Percentiles rank a stretch among this genome's conserved stretches.
Evolutionary conservation across 2,329 filamentous ascomycete species (phyloP).

Genomic region (Apiospora koreana): DNA sequence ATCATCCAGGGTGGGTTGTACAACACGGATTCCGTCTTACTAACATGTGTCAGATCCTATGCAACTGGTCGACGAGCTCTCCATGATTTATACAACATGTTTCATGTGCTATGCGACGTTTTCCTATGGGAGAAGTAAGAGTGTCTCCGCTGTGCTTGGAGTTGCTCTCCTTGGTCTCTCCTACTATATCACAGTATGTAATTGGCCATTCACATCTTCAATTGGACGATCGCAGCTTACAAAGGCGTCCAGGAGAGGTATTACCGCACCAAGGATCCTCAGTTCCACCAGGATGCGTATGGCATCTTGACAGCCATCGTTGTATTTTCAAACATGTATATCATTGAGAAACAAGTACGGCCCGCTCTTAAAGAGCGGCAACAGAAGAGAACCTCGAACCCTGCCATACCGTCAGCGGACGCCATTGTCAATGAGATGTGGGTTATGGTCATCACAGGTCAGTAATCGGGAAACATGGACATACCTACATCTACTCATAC

Average conservation of each 20-base stretch:
- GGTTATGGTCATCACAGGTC: constrained; percentile 65
- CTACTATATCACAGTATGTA: constrained; percentile 72
- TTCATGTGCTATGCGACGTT: constrained; percentile 68
- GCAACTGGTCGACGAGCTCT: constrained; percentile 61
- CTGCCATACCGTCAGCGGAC: constrained; percentile 27
- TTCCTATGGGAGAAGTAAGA: constrained; percentile 61
- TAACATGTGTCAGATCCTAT: constrained; percentile 48
- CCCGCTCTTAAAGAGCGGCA: constrained; percentile 47
- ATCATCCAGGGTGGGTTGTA: not conserved
- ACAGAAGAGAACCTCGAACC: constrained; percentile 46
- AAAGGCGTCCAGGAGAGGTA: constrained; percentile 52
- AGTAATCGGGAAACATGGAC: constrained; percentile 14
- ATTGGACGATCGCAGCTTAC: not conserved
- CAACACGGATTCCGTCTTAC: not conserved
- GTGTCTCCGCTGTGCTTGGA: constrained; percentile 55
- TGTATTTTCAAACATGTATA: constrained; percentile 72
- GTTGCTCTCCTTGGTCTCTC: constrained; percentile 55
- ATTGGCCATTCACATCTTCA: not conserved
- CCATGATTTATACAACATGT: constrained; percentile 62
- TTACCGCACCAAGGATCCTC: constrained; percentile 77
- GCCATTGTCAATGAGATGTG: constrained; percentile 65
- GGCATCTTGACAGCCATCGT: constrained; percentile 70
- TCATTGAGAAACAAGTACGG: constrained; percentile 60
- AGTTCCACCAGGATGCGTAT: constrained; percentile 82
- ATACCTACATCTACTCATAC: not conserved